These are phyloP conservation scores for Abelmoschus esculentus DNA, from an alignment of 345 rosid genomes.

Conservation along the genomic window DNA sequence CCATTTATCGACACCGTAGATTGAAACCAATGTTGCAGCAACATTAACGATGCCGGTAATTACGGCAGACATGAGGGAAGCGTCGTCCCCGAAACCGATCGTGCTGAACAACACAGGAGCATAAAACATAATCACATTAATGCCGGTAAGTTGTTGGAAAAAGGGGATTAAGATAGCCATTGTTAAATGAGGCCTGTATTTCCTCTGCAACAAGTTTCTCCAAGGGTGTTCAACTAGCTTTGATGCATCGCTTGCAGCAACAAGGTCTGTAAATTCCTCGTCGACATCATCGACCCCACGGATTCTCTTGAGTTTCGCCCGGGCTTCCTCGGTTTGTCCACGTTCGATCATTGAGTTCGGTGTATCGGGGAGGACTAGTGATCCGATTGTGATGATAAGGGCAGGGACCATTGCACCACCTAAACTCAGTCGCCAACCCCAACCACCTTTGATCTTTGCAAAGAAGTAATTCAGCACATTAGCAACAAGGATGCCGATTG, in stretches of 20 bases:
- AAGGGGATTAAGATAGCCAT: slow-evolving; percentile 71
- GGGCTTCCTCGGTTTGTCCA: slow-evolving; percentile 56
- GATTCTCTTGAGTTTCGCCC: slow-evolving; percentile 38
- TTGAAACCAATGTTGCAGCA: slow-evolving; percentile 59
- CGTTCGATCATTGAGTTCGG: slow-evolving; percentile 95
- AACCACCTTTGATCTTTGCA: slow-evolving; percentile 65
- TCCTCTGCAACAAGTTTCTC: slow-evolving; percentile 66
- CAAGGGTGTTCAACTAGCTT: slow-evolving; percentile 68
- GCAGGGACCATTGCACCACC: slow-evolving; percentile 98
- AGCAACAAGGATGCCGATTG: slow-evolving; percentile 77
- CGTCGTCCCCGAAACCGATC: slow-evolving; percentile 63
- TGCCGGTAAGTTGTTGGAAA: slow-evolving; percentile 84
- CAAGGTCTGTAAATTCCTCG: slow-evolving; percentile 66
- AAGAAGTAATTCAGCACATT: slow-evolving; percentile 71
- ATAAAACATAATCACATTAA: slow-evolving; percentile 82
- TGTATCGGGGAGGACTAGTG: slow-evolving; percentile 88
- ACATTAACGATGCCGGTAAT: slow-evolving; percentile 62
- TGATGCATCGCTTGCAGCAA: slow-evolving; percentile 69
- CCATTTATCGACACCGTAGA: slow-evolving; percentile 76
- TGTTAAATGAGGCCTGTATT: slow-evolving; percentile 73
- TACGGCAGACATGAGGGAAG: slow-evolving; percentile 75
- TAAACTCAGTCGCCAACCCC: slow-evolving; percentile 93
- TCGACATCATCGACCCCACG: slow-evolving; percentile 60
- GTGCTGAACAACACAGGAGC: slow-evolving; percentile 81
- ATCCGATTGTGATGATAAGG: slow-evolving; percentile 66